These are phyloP conservation scores for Exophiala mesophila DNA, from an alignment of 2,329 filamentous ascomycete genomes.

Conservation along the genomic window DNA sequence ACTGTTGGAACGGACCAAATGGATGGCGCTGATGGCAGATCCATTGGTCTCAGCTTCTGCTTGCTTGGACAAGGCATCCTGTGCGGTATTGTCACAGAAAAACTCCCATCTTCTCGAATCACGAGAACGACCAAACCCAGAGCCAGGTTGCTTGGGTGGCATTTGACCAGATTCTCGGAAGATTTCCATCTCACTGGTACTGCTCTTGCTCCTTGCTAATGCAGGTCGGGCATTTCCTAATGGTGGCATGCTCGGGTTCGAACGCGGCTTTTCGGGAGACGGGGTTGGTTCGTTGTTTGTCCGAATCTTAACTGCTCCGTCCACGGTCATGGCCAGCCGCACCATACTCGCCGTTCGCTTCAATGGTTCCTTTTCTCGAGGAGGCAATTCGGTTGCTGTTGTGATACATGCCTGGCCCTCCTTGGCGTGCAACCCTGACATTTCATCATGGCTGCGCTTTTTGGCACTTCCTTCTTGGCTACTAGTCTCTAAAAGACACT, in stretches of 20 bases:
- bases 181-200: conserved; percentile 11
- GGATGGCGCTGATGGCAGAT: conserved; percentile 76
- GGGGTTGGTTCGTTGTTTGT: conserved; percentile 64
- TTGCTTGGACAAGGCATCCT: conserved; percentile 73
- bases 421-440: conserved; percentile 10
- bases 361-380: conserved; percentile 23
- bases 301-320: conserved; percentile 85
- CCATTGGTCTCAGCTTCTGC: conserved; percentile 75
- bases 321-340: conserved; percentile 75
- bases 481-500: no score
- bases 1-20: conserved; percentile 68
- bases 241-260: conserved; percentile 44
- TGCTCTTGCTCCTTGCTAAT: conserved; percentile 31
- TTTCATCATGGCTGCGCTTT: conserved; percentile 23
- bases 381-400: conserved; percentile 36
- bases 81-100: conserved; percentile 74
- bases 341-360: conserved; percentile 47
- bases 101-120: conserved; percentile 90
- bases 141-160: conserved; percentile 29
- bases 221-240: conserved; percentile 46
- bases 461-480: conserved; percentile 13
- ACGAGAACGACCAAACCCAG: conserved; percentile 69
- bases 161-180: conserved; percentile 15
- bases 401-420: conserved; percentile 33
- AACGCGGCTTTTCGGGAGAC: conserved; percentile 56